These are phyloP conservation scores for Paraphoma sp. DNA, from an alignment of 2,329 filamentous ascomycete genomes.

Conservation along the genomic window DNA sequence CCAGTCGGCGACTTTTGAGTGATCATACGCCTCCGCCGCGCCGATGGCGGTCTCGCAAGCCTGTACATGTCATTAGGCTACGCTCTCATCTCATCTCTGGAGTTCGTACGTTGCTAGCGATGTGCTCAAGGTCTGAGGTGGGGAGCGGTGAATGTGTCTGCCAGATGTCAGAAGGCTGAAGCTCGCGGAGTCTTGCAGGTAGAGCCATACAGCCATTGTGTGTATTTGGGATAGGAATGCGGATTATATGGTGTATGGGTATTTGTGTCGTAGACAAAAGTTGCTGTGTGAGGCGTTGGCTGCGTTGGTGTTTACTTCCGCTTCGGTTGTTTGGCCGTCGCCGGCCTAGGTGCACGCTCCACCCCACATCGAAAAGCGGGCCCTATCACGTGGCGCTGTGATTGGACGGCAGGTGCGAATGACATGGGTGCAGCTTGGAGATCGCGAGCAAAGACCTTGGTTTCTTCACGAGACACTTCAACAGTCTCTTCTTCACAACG, in stretches of 20 bases:
- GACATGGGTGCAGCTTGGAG: conserved; percentile 15
- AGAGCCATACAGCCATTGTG: conserved; percentile 38
- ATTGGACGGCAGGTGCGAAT: conserved; percentile 26
- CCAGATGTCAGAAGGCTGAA: conserved; percentile 1
- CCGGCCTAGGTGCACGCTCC: conserved; percentile 4
- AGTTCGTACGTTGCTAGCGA: conserved; percentile 37
- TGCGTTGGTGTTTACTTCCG: conserved; percentile 20
- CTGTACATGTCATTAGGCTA: conserved; percentile 53
- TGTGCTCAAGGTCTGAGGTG: conserved; percentile 39
- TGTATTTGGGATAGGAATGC: conserved; percentile 19
- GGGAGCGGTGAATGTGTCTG: conserved; percentile 37
- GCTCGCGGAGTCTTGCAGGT: neutral
- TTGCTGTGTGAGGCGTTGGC: conserved; percentile 5
- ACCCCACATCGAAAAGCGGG: conserved; percentile 8
- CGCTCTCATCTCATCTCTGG: conserved; percentile 1
- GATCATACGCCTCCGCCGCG: conserved; percentile 80
- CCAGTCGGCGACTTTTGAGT: conserved; percentile 84
- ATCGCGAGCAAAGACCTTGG: conserved; percentile 10
- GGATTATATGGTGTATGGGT: conserved; percentile 1
- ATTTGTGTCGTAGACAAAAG: conserved; percentile 6
- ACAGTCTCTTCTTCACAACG: conserved; percentile 4
- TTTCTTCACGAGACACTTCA: conserved; percentile 9
- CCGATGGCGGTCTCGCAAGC: conserved; percentile 83
- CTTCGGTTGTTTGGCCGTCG: conserved; percentile 22
- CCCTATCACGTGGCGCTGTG: conserved; percentile 33